These are phyloP conservation scores for Colletotrichum falcatum DNA, from an alignment of 2,329 filamentous ascomycete genomes.

Conservation along the genomic window DNA sequence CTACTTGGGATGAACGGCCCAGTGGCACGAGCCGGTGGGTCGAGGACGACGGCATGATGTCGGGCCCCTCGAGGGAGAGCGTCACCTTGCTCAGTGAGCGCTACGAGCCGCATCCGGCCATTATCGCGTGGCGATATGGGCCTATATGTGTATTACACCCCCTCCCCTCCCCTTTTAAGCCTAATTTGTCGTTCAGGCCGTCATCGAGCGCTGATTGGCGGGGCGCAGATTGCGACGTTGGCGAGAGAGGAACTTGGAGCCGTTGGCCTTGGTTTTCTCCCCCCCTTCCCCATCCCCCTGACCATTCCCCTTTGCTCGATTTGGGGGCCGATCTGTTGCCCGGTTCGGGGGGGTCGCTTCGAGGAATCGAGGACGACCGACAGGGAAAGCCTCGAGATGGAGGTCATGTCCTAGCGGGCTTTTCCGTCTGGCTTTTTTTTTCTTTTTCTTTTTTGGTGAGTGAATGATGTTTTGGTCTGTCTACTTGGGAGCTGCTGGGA, in stretches of 20 bases:
- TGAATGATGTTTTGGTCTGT: not conserved
- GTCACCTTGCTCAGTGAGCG: not conserved
- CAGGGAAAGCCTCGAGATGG: slow-evolving; percentile 30
- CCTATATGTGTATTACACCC: not conserved
- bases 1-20: not conserved
- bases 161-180: not conserved
- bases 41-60: not conserved
- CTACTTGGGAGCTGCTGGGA: not conserved
- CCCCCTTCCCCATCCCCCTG: too few relatives aligned
- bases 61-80: too few relatives aligned
- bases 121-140: slow-evolving; percentile 21
- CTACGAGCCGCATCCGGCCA: not conserved
- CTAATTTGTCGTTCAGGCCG: not conserved
- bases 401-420: slow-evolving; percentile 32
- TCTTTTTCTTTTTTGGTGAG: not conserved
- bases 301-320: not conserved
- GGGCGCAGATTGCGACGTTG: not conserved
- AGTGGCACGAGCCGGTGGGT: slow-evolving; percentile 8
- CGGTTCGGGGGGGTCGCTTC: slow-evolving; percentile 19
- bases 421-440: slow-evolving; percentile 19
- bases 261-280: slow-evolving; percentile 25
- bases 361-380: not conserved
- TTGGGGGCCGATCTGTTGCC: slow-evolving; percentile 20
- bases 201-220: slow-evolving; percentile 10
- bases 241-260: not conserved